Evolutionary conservation across 768 basidiomycete species (phyloP).

Genomic region (Boletus tylopilopsis): DNA sequence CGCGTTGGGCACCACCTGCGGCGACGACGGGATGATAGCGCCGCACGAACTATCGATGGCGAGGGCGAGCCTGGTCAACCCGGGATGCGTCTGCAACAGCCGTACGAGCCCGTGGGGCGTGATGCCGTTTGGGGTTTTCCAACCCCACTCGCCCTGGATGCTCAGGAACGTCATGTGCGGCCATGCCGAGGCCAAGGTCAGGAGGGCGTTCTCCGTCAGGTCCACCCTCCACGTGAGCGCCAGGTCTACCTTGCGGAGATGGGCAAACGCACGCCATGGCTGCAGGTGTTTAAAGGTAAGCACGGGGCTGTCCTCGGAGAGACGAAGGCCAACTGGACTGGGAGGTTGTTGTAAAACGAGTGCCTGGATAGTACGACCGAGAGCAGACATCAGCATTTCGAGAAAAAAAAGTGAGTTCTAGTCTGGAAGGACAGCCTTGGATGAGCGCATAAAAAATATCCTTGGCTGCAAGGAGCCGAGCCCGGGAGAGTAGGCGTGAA

Average conservation of each 20-base stretch:
- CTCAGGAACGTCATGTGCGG: not conserved
- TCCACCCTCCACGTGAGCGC: not conserved
- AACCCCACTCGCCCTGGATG: not conserved
- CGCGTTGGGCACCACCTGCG: no score
- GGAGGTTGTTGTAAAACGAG: not conserved
- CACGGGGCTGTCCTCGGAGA: no score
- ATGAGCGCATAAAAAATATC: not conserved
- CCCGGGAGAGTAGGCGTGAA: not conserved
- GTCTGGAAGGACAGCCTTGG: not conserved
- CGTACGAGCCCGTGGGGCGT: not conserved
- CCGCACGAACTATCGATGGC: no score
- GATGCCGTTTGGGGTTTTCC: not conserved
- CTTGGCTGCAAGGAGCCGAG: not conserved
- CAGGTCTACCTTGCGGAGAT: not conserved
- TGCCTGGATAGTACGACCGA: not conserved
- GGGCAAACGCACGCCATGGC: not conserved
- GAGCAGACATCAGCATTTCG: not conserved
- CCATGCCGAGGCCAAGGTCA: not conserved
- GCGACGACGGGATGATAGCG: no score
- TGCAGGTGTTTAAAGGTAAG: constrained; percentile 1
- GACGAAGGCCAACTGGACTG: not conserved
- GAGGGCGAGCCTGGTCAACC: no score
- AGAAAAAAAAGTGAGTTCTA: not conserved
- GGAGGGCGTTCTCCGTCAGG: not conserved
- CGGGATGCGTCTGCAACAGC: not conserved